Evolutionary conservation across 2,329 filamentous ascomycete species (phyloP).

Genomic region (Colletotrichum tofieldiae): DNA sequence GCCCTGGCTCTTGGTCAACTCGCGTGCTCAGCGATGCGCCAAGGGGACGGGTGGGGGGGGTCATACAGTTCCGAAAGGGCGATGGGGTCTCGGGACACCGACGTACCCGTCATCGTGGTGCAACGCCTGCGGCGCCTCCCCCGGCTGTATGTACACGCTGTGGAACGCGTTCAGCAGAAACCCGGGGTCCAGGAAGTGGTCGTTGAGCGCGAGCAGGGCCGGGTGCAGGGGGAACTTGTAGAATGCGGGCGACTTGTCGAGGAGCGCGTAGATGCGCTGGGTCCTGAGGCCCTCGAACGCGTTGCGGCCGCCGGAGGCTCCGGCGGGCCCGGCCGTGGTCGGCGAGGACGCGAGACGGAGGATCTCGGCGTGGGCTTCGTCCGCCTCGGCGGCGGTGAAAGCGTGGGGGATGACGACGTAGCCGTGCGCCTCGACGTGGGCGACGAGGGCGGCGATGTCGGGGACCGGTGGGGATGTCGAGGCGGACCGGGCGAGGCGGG

Average conservation of each 20-base stretch:
- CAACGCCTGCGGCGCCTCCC: conserved; percentile 55
- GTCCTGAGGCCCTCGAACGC: conserved; percentile 56
- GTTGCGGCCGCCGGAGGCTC: conserved; percentile 51
- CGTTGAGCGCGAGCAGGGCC: conserved; percentile 55
- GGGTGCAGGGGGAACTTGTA: conserved; percentile 55
- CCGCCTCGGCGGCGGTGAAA: conserved; percentile 51
- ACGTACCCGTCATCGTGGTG: conserved; percentile 53
- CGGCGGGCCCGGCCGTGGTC: conserved; percentile 47
- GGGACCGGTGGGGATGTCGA: background rate
- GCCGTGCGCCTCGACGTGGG: conserved; percentile 48
- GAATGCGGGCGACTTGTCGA: conserved; percentile 57
- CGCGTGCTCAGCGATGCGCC: background rate
- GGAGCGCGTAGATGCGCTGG: conserved; percentile 55
- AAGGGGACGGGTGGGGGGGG: background rate
- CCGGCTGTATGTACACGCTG: conserved; percentile 57
- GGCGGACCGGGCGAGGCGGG: background rate
- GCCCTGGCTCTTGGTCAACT: conserved; percentile 37
- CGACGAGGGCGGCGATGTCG: conserved; percentile 34
- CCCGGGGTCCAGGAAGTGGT: conserved; percentile 57
- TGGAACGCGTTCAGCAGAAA: conserved; percentile 55
- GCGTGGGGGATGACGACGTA: conserved; percentile 55
- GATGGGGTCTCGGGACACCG: conserved; percentile 52
- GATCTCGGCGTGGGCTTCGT: conserved; percentile 45
- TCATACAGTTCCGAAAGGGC: conserved; percentile 52
- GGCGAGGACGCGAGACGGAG: conserved; percentile 45